Conservation (phyloP, 192 early-diverging fungal genomes). For the Entomortierella beljakovae region DNA sequence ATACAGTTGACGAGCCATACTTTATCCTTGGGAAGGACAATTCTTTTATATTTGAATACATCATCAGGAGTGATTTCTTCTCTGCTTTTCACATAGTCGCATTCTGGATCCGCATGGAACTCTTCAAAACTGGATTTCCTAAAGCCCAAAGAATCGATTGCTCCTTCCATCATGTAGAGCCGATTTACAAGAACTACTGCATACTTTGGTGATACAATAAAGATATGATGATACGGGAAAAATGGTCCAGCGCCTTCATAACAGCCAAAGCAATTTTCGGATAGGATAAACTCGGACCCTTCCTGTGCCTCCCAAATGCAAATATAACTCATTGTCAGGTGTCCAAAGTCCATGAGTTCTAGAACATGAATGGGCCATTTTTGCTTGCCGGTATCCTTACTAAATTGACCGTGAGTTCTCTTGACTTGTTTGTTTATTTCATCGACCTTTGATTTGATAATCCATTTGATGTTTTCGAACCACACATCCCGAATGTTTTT, state of each 20-base stretch:
- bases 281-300: constrained; percentile 51
- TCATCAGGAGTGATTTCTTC: constrained; percentile 10
- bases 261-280: constrained; percentile 41
- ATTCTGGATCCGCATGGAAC: constrained; percentile 16
- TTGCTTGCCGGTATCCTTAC: not conserved
- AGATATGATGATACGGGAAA: constrained; percentile 29
- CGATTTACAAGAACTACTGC: constrained; percentile 37
- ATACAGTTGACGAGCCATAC: constrained; percentile 30
- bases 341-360: constrained; percentile 17
- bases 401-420: not conserved
- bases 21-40: constrained; percentile 22
- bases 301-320: constrained; percentile 54
- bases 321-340: constrained; percentile 10
- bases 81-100: constrained; percentile 7
- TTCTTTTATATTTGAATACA: constrained; percentile 25
- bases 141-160: not conserved
- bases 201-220: constrained; percentile 51
- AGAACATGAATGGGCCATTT: constrained; percentile 17
- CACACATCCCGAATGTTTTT: constrained; percentile 38
- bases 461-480: constrained; percentile 50
- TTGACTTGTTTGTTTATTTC: constrained; percentile 10
- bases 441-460: constrained; percentile 24
- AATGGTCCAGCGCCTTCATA: constrained; percentile 22
- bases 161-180: not conserved
- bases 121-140: constrained; percentile 6